Conservation (phyloP, 345 rosid genomes). For the Balakata baccata region DNA sequence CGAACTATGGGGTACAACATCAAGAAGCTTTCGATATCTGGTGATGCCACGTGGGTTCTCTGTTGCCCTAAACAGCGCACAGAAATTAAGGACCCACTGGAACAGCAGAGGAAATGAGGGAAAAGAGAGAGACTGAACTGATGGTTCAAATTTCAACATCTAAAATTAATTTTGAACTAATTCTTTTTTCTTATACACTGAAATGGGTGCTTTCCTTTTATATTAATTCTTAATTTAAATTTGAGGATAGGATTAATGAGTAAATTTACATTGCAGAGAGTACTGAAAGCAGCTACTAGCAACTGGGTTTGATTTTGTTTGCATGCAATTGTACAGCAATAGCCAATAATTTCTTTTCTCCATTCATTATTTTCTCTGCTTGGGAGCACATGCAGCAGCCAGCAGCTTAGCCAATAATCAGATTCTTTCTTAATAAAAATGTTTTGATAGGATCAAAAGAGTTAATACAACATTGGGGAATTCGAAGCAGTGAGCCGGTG, state of each 20-base stretch:
- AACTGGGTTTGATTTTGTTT: too few species aligned
- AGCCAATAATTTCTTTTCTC: neutral
- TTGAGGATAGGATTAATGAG: too few species aligned
- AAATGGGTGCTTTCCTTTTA: too few species aligned
- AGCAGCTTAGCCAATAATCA: neutral
- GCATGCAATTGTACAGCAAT: too few species aligned
- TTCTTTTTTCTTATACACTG: too few species aligned
- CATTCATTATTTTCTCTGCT: neutral
- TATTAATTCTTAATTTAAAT: too few species aligned
- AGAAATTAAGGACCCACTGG: slow-evolving; percentile 18
- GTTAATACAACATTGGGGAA: too few species aligned
- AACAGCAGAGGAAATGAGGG: neutral
- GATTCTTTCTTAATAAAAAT: neutral
- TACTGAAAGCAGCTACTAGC: too few species aligned
- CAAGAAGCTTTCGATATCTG: neutral
- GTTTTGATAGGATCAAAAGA: too few species aligned
- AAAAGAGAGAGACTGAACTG: neutral
- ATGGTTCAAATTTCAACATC: slow-evolving; percentile 6
- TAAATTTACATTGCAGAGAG: too few species aligned
- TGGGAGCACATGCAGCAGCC: neutral
- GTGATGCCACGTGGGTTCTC: slow-evolving; percentile 29
- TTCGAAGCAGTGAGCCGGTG: too few species aligned
- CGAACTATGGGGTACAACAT: slow-evolving; percentile 1
- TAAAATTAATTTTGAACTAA: too few species aligned
- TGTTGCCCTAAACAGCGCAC: neutral